Base-by-base conservation (phyloP, 306 rosid species). In the Cucumis cinereus region DNA sequence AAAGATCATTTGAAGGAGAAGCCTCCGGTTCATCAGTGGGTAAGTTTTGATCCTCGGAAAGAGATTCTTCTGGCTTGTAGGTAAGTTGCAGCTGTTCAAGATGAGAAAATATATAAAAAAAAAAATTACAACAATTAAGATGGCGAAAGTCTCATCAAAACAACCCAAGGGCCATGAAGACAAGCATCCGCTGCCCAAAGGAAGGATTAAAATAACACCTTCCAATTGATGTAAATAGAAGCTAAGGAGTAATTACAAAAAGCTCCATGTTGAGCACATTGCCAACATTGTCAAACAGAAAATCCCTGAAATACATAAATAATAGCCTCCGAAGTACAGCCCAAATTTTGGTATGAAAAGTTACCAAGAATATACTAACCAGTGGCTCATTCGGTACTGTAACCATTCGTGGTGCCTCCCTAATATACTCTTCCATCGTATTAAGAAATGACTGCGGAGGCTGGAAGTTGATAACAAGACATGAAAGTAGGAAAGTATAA, bases 361-460 rank as follows among this genome's bases (percentile, higher is more conserved):
- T 50, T 35, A 52, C 24, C 36, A 30, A 24, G 33, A 28, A 72
- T 52, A 26, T 40, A 88, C 98, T 86, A 74, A 95, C 99, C 99
- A 95, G 43, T 59, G 99, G 92, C 78, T 90, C 98, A 22, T 3
- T 89, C 35, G 98, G 92, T 84, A 78, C 99, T n/a, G 73, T 77
- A 78, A 95, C 96, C 77, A 81, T 86, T 36, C 98, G 90, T 0
- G 99, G 99, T 78, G 97, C 98, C 83, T 92, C 99, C 77, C 84
- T 90, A 52, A 95, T 95, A 76, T 95, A 95, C 82, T 95, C 98
- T 67, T 95, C 99, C 99, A 95, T 95, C 47, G 99, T 95, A 54
- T 73, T 78, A 67, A 95, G 99, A 82, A 95, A 95, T 59, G 99
- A 92, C 83, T 95, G 97, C 1, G 98, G 98, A 74, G 98, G 99